phyloP scores from a whole-genome alignment of 2,329 filamentous ascomycete species.

The Alternaria alternata region DNA sequence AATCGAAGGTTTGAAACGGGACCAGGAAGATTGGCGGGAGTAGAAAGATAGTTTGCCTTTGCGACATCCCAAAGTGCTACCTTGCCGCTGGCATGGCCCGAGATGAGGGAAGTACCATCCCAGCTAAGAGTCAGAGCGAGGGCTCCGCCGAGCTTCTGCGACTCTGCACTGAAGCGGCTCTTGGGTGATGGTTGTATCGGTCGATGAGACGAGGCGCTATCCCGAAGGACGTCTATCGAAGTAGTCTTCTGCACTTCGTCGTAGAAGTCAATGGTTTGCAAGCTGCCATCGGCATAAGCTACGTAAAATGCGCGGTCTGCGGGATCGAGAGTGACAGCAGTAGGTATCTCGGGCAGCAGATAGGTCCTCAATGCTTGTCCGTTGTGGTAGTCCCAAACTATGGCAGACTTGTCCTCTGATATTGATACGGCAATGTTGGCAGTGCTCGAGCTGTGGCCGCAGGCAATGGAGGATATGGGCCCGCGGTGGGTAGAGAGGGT shows the following conservation, averaged over 20 bases:
- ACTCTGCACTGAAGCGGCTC: constrained; percentile 59
- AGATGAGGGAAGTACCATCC: constrained; percentile 80
- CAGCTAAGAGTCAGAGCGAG: constrained; percentile 78
- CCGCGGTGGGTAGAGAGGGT: constrained; percentile 81
- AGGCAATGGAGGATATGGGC: constrained; percentile 69
- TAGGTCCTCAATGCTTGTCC: constrained; percentile 81
- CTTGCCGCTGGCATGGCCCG: constrained; percentile 82
- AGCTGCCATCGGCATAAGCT: constrained; percentile 78
- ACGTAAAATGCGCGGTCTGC: constrained; percentile 84
- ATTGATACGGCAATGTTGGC: constrained; percentile 85
- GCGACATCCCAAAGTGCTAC: constrained; percentile 82
- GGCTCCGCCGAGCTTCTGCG: constrained; percentile 70
- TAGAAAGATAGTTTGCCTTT: constrained; percentile 71
- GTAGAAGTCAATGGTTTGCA: constrained; percentile 82
- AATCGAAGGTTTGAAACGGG: constrained; percentile 85
- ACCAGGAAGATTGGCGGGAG: constrained; percentile 76
- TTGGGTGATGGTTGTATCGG: constrained; percentile 52
- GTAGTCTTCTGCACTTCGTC: constrained; percentile 55
- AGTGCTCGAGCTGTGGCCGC: constrained; percentile 73
- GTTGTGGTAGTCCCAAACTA: constrained; percentile 91
- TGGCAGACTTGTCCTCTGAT: constrained; percentile 85
- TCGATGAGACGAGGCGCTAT: constrained; percentile 66
- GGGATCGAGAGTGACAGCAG: constrained; percentile 79
- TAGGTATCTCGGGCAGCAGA: constrained; percentile 76
- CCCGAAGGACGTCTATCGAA: constrained; percentile 51